These are phyloP conservation scores for Clathrospora elynae DNA, from an alignment of 2,329 filamentous ascomycete species.

Conservation along the genomic window DNA sequence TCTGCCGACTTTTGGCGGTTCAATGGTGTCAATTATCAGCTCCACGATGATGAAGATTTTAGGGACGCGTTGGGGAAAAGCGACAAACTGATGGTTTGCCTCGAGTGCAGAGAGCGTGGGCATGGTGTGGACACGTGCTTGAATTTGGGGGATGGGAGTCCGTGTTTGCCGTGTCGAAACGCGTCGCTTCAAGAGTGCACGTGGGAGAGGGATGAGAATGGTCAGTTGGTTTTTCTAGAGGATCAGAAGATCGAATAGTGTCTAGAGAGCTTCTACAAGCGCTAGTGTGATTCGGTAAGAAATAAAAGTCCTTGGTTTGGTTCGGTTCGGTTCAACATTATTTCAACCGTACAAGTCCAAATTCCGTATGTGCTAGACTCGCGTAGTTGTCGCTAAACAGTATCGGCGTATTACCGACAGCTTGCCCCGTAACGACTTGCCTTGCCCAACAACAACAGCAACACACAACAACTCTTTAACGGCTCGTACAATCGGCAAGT, in stretches of 20 bases:
- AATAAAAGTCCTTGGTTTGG: too few relatives aligned
- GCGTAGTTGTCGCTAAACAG: too few relatives aligned
- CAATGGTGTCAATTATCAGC: slow-evolving; percentile 30
- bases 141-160: slow-evolving; percentile 22
- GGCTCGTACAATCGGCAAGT: slow-evolving; percentile 18
- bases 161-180: slow-evolving; percentile 21
- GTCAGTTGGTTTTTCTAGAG: background rate
- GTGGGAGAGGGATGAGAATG: slow-evolving; percentile 11
- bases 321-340: too few relatives aligned
- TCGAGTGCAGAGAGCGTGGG: slow-evolving; percentile 14
- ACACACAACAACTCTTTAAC: slow-evolving; percentile 5
- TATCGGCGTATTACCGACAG: too few relatives aligned
- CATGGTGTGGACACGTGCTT: slow-evolving; percentile 18
- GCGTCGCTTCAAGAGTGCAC: slow-evolving; percentile 13
- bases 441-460: slow-evolving; percentile 2
- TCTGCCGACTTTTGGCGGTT: slow-evolving; percentile 38
- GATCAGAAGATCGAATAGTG: background rate
- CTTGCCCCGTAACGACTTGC: too few relatives aligned
- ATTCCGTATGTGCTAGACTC: too few relatives aligned
- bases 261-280: too few relatives aligned
- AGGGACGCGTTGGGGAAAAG: slow-evolving; percentile 17
- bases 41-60: slow-evolving; percentile 33
- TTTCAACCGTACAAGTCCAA: too few relatives aligned
- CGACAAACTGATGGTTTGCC: slow-evolving; percentile 19
- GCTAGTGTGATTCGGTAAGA: too few relatives aligned